A percentile compares a stretch with the other conserved stretches of the same genome.
These are phyloP conservation scores for Alternaria ventricosa DNA, from an alignment of 2,329 filamentous ascomycete species.

Conservation along the genomic window DNA sequence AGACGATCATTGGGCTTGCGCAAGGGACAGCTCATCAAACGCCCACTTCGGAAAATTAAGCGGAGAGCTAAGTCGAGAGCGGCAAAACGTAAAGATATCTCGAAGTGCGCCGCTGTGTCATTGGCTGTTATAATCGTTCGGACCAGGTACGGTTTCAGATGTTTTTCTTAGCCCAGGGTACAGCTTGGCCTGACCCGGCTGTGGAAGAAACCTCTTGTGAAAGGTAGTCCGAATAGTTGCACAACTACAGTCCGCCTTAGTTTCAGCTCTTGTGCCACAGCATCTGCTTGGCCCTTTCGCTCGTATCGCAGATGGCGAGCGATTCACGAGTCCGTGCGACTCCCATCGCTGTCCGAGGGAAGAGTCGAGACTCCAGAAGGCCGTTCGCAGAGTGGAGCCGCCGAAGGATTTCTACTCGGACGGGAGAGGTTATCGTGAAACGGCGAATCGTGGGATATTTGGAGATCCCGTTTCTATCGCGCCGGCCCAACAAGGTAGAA, in stretches of 20 bases:
- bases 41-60: constrained; percentile 24
- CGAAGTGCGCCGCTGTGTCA: constrained; percentile 5
- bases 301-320: constrained; percentile 4
- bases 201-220: constrained; percentile 16
- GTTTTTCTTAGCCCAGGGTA: constrained; percentile 18
- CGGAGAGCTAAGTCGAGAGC: constrained; percentile 18
- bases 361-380: constrained; percentile 27
- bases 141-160: constrained; percentile 32
- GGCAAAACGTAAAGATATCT: constrained; percentile 15
- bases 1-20: constrained; percentile 29
- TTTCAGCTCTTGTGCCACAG: constrained; percentile 24
- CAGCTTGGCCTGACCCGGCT: constrained; percentile 17
- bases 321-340: constrained; percentile 21
- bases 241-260: constrained; percentile 19
- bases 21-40: constrained; percentile 27
- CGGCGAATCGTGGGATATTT: constrained; percentile 20
- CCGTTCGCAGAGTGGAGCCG: constrained; percentile 7
- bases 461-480: constrained; percentile 22
- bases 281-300: constrained; percentile 18
- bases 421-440: constrained; percentile 24
- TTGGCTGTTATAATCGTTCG: constrained; percentile 18
- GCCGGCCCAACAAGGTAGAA: constrained; percentile 11
- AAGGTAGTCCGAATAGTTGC: constrained; percentile 9
- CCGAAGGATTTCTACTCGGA: constrained; percentile 6
- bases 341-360: constrained; percentile 3